Evolutionary conservation across 139 green algal species (phyloP), one percentile per base, ranked within the genome.

Genomic region (Chlamydomonas sp.): DNA sequence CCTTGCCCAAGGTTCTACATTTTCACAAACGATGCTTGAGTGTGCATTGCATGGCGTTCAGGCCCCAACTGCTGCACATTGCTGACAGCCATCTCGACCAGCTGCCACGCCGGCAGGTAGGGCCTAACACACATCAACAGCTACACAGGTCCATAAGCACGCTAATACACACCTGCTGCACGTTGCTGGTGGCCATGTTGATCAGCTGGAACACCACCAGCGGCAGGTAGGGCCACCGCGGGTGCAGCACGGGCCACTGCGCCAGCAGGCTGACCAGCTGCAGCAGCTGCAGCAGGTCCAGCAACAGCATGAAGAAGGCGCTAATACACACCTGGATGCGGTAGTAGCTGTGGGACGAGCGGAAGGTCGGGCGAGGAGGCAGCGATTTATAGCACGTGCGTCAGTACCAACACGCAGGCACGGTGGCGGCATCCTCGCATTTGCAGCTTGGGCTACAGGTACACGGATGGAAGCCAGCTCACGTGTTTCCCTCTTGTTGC

Each of bases 231-330:
- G 83, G 83, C 74, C 63, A 88, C 1, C 58, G 0, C 63, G 83
- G 83, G 5, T 31, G 20, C 63, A 88, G 74, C 63, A 82, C 57
- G 62, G 20, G 7, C 83, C 83, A 88, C 57, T 88, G 84, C 49
- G 84, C 64, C 84, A 88, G 74, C 57, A 83, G 57, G 57, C 63
- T 78, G 2, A 69, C 64, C 57, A 88, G 31, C 84, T 88, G 84
- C 84, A 88, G 75, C 74, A 88, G 17, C 57, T 83, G 12, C 49
- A 88, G 75, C 75, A 83, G 58, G 74, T 88, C 84, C 75, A 60
- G 75, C 67, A 88, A 75, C 61, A 77, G 9, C 84, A 77, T 83
- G 84, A 88, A 88, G 74, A 88, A 88, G 7, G 8, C 74, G 6
- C 75, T 78, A 63, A 88, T 3, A 3, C 15, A 6, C 12, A 31